Evolutionary conservation across 1,284 basidiomycete species (phyloP).

Genomic region (Psilocybe mexicana): DNA sequence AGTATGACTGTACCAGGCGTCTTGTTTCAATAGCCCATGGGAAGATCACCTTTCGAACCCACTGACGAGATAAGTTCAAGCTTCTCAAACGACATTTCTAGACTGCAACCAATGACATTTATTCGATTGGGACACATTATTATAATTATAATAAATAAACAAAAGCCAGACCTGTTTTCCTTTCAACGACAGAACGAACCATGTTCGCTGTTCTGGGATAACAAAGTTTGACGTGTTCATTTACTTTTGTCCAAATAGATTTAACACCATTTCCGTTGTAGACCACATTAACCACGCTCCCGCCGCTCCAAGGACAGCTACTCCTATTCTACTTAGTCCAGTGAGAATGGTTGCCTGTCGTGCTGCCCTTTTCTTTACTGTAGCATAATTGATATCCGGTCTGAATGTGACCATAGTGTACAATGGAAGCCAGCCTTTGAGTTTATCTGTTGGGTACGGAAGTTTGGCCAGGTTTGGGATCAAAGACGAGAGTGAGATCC

Average conservation of each 20-base stretch:
- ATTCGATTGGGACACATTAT: slow-evolving; percentile 8
- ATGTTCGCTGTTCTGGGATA: slow-evolving; percentile 33
- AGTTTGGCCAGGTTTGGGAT: slow-evolving; percentile 43
- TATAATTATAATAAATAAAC: slow-evolving; percentile 3
- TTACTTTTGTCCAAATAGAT: slow-evolving; percentile 28
- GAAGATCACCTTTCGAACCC: slow-evolving; percentile 22
- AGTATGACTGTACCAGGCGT: slow-evolving; percentile 18
- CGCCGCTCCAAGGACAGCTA: slow-evolving; percentile 44
- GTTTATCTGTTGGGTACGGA: slow-evolving; percentile 56
- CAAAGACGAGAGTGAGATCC: slow-evolving; percentile 42
- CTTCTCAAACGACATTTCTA: slow-evolving; percentile 32
- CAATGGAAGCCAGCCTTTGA: slow-evolving; percentile 84
- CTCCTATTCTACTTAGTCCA: slow-evolving; percentile 44
- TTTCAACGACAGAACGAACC: slow-evolving; percentile 26
- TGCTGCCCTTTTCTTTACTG: slow-evolving; percentile 61
- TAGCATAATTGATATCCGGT: slow-evolving; percentile 88
- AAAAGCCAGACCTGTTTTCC: slow-evolving; percentile 14
- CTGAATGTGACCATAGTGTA: slow-evolving; percentile 99
- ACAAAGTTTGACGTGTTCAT: slow-evolving; percentile 36
- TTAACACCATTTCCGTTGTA: slow-evolving; percentile 23
- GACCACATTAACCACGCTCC: slow-evolving; percentile 35
- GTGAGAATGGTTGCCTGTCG: slow-evolving; percentile 58
- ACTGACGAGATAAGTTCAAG: slow-evolving; percentile 21
- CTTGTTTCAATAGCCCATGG: slow-evolving; percentile 26
- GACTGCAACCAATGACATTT: slow-evolving; percentile 28